Conservation (phyloP, 208 protist genomes). For the Crithidia brevicula region DNA sequence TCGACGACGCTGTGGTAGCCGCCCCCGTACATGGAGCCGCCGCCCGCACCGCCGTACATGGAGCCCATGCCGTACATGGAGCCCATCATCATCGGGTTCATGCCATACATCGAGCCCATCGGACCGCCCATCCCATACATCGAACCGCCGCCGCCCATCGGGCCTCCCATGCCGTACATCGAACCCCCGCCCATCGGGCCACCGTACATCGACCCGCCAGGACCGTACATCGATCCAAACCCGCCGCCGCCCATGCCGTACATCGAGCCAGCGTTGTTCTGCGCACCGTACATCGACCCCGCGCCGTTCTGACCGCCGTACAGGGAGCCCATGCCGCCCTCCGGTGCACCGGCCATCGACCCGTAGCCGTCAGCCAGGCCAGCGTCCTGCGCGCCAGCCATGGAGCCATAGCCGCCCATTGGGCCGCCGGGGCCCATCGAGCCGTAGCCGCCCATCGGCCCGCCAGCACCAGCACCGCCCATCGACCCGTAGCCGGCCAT, state of each 20-base stretch:
- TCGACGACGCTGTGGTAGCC: constrained; percentile 68
- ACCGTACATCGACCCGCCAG: constrained; percentile 26
- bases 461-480: constrained; percentile 2
- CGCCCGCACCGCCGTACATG: constrained; percentile 28
- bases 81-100: constrained; percentile 46
- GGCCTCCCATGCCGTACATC: constrained; percentile 40
- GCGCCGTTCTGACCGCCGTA: constrained; percentile 8
- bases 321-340: constrained; percentile 13
- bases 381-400: not conserved
- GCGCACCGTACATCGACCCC: constrained; percentile 16
- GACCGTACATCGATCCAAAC: constrained; percentile 34
- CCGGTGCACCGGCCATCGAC: not conserved
- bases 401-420: constrained; percentile 18
- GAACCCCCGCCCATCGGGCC: too few species aligned
- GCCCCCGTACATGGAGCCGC: constrained; percentile 21
- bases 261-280: constrained; percentile 14
- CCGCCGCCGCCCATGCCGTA: constrained; percentile 26
- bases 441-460: constrained; percentile 8
- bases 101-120: constrained; percentile 43
- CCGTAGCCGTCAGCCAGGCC: constrained; percentile 21
- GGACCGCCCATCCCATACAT: constrained; percentile 39
- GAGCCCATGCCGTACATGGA: constrained; percentile 49
- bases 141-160: constrained; percentile 20
- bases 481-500: constrained; percentile 23
- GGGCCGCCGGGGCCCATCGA: not conserved